Evolutionary conservation across 139 green algal genomes (phyloP).

Genomic region (Coelastrella sp.): DNA sequence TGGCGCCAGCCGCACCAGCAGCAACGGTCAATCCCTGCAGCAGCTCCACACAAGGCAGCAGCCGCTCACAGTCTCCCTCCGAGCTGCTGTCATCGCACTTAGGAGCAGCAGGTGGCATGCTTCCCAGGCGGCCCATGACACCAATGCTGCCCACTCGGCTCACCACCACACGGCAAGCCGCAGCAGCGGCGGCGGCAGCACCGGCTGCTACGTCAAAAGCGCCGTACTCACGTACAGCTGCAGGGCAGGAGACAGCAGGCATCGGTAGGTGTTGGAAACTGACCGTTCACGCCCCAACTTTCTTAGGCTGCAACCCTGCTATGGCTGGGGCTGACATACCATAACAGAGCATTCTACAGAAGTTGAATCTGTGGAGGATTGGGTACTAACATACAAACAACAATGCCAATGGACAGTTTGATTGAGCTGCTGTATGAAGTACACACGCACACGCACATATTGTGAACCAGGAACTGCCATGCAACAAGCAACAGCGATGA

Average conservation of each 20-base stretch:
- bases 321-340: too few species aligned
- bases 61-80: background rate
- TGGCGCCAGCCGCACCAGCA: background rate
- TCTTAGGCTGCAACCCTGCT: too few species aligned
- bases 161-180: background rate
- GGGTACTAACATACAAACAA: too few species aligned
- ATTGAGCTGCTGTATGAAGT: background rate
- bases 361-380: too few species aligned
- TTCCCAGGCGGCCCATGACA: background rate
- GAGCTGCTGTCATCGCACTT: background rate
- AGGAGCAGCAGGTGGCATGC: background rate
- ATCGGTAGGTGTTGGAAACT: too few species aligned
- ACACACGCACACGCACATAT: too few species aligned
- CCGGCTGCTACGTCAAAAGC: background rate
- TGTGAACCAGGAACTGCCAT: too few species aligned
- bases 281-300: too few species aligned
- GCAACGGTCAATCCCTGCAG: slow-evolving; percentile 22
- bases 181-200: background rate
- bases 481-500: too few species aligned
- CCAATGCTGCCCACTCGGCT: background rate
- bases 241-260: background rate
- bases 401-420: background rate
- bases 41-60: slow-evolving; percentile 32
- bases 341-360: too few species aligned
- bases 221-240: slow-evolving; percentile 13